Evolutionary conservation across 2,329 filamentous ascomycete genomes (phyloP).

Genomic region (Daldinia sp.): DNA sequence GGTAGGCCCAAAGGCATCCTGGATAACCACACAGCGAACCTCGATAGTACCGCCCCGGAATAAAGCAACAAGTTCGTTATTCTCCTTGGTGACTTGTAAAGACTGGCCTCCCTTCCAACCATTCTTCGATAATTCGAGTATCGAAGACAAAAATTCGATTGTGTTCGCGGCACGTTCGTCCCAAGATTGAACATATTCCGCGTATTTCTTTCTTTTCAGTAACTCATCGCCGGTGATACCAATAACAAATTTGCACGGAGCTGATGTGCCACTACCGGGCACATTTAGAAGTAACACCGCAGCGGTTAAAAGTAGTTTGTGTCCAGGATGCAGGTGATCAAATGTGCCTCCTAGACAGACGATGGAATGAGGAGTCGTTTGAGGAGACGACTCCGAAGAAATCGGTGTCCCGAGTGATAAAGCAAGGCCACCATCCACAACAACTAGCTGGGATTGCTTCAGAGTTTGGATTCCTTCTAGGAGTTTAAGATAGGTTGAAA

Average conservation of each 20-base stretch:
- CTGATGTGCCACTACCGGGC: constrained; percentile 49
- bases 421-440: constrained; percentile 62
- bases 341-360: constrained; percentile 93
- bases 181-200: constrained; percentile 84
- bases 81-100: constrained; percentile 47
- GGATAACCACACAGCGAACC: constrained; percentile 84
- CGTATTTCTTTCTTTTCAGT: constrained; percentile 87
- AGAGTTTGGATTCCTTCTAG: constrained; percentile 57
- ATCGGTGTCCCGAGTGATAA: constrained; percentile 47
- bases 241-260: constrained; percentile 71
- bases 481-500: constrained; percentile 58
- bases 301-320: constrained; percentile 95
- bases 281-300: constrained; percentile 75
- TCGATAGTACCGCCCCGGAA: constrained; percentile 68
- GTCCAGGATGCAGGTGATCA: constrained; percentile 92
- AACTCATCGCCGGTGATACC: constrained; percentile 91
- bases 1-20: constrained; percentile 89
- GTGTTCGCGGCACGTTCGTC: constrained; percentile 73
- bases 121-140: constrained; percentile 55
- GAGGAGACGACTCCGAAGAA: constrained; percentile 30
- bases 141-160: constrained; percentile 76
- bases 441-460: constrained; percentile 59
- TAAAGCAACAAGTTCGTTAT: constrained; percentile 60
- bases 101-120: constrained; percentile 56
- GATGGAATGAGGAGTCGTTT: constrained; percentile 58